These are phyloP conservation scores for Musa balbisiana DNA, from an alignment of 202 grass and related monocot species.

Conservation along the genomic window DNA sequence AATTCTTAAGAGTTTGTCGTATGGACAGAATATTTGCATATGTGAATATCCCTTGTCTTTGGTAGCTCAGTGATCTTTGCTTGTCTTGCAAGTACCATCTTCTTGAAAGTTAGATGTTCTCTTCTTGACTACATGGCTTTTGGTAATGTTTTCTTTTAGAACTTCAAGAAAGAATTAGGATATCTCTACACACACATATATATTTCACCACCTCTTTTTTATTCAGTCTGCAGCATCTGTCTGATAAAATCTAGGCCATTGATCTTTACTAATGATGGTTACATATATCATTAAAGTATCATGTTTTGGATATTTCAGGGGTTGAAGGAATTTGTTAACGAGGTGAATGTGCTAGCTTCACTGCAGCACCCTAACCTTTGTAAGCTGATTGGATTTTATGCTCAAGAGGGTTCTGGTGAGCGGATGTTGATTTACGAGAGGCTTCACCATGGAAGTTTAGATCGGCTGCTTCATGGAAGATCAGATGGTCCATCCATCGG, in stretches of 20 bases:
- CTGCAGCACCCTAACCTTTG: conserved; percentile 86
- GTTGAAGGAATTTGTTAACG: conserved; percentile 77
- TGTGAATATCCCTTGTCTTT: too few species aligned
- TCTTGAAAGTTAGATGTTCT: neutral
- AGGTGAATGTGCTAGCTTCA: conserved; percentile 55
- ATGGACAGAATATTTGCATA: too few species aligned
- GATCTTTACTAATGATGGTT: neutral
- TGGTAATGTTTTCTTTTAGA: neutral
- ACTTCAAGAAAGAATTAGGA: neutral
- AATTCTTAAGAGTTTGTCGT: too few species aligned
- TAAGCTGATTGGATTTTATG: conserved; percentile 73
- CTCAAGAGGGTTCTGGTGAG: conserved; percentile 64
- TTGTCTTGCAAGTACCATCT: neutral
- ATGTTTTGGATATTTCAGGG: conserved; percentile 36
- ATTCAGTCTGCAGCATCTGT: neutral
- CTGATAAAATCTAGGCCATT: neutral
- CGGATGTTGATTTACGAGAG: conserved; percentile 88
- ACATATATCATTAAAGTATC: neutral
- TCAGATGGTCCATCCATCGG: conserved; percentile 74
- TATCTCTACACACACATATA: neutral
- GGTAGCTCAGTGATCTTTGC: neutral
- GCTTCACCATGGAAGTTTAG: conserved; percentile 77
- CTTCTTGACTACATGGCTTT: neutral
- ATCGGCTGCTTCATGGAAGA: conserved; percentile 67
- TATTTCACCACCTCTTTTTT: neutral